Base-by-base conservation (phyloP, 1,139 yeast species). In the Lodderomyces theae region DNA sequence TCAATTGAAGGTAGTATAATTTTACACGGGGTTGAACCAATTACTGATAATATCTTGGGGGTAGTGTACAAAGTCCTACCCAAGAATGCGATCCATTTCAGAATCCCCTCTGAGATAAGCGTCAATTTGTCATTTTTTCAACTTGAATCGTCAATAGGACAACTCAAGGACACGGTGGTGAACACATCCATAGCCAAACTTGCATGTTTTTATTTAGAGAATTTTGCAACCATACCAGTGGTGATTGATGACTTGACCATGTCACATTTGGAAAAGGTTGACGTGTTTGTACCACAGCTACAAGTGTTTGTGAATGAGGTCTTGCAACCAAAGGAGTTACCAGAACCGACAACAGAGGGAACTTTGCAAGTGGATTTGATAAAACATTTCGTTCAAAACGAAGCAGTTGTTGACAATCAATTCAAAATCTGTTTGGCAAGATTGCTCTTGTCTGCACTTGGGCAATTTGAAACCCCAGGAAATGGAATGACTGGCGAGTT, bases 41-140 rank as follows among this genome's bases (percentile, higher is more conserved):
- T 51, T 13, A 37, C 44, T 5, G 51, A 54, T 42, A 66, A 64
- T 3, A 42, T 63, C 3, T 38, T 63, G 5, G 52, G 60, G 7
- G 39, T 66, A 3, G 56, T 56, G 2, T 62, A 57, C 45, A 60
- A 60, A 42, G 51, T 61, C 1, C 47, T 55, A 13, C 68, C 70
- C 1, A 62, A 57, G 35, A 57, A 64, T 42, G 56, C 56, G 3
- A 40, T 68, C 13, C 56, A 60, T 38, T 66, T 66, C 45, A 55
- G 58, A 19, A 63, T 63, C 13, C 45, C 55, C 15, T 64, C 69
- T 4, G 56, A 56, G 40, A 49, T 52, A 23, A 63, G 60, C 13
- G 54, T 55, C 23, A 50, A 52, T 24, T 42, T 68, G 15, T 63
- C 53, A 12, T 61, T 63, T 43, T 40, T 51, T 11, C 40, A 46